Evolutionary conservation across 371 early-diverging fungal genomes (phyloP).

Genomic region (Mortierella sp.): DNA sequence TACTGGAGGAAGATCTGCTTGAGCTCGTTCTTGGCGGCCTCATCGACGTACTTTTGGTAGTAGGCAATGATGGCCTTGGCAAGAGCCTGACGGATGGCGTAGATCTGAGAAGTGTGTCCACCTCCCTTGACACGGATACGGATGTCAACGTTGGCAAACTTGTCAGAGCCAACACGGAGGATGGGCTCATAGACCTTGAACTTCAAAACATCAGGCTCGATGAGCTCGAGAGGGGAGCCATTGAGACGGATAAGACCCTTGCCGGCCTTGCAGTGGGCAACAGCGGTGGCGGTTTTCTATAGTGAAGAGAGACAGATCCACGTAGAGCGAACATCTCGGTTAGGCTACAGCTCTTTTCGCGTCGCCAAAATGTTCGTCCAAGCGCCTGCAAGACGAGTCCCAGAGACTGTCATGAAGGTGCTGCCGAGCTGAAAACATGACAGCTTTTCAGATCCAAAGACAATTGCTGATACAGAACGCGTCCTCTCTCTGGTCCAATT

Average conservation of each 20-base stretch:
- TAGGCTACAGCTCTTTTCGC: slow-evolving; percentile 60
- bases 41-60: slow-evolving; percentile 99
- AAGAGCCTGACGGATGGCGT: slow-evolving; percentile 99
- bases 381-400: too few species aligned
- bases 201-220: slow-evolving; percentile 96
- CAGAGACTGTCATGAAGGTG: too few species aligned
- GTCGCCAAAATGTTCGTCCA: slow-evolving; percentile 55
- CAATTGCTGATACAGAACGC: too few species aligned
- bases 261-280: slow-evolving; percentile 98
- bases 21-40: slow-evolving; percentile 99
- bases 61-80: slow-evolving; percentile 99
- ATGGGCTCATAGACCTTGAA: slow-evolving; percentile 99
- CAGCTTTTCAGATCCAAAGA: too few species aligned
- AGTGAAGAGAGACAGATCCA: slow-evolving; percentile 75
- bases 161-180: slow-evolving; percentile 95
- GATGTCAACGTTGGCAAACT: slow-evolving; percentile 97
- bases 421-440: too few species aligned
- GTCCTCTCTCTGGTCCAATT: too few species aligned
- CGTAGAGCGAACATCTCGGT: slow-evolving; percentile 51
- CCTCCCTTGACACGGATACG: slow-evolving; percentile 87
- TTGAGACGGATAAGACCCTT: slow-evolving; percentile 89
- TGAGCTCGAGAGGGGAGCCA: slow-evolving; percentile 95
- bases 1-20: slow-evolving; percentile 95
- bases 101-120: slow-evolving; percentile 97
- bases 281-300: slow-evolving; percentile 99